A percentile compares a stretch with the other conserved stretches of the same genome.
These are phyloP conservation scores for Candida palmyrensis DNA, from an alignment of 805 yeast species.

Conservation along the genomic window DNA sequence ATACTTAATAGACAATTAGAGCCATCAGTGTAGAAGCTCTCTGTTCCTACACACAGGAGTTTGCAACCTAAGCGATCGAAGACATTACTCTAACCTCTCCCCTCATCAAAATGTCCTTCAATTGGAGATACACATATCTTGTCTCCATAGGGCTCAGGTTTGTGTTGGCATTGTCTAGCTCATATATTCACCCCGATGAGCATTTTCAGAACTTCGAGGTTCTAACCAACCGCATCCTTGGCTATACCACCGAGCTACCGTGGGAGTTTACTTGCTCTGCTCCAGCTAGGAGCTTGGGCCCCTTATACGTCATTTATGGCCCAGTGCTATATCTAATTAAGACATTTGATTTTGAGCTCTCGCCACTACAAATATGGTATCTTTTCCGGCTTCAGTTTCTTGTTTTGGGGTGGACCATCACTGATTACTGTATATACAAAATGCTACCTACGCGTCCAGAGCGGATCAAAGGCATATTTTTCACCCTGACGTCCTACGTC, in stretches of 20 bases:
- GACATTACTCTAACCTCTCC: too few relatives aligned
- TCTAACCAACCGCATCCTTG: conserved; percentile 44
- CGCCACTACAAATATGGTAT: conserved; percentile 50
- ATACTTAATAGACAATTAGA: neutral
- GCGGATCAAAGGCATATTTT: conserved; percentile 42
- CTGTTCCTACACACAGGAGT: too few relatives aligned
- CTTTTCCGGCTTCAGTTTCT: conserved; percentile 48
- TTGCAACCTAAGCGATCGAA: too few relatives aligned
- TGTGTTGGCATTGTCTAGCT: conserved; percentile 57
- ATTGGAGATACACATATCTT: conserved; percentile 48
- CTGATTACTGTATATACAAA: conserved; percentile 40
- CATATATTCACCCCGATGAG: conserved; percentile 97
- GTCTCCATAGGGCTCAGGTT: conserved; percentile 44
- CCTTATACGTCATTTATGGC: conserved; percentile 63
- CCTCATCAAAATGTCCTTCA: conserved; percentile 6
- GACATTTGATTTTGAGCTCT: conserved; percentile 28
- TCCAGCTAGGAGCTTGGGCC: conserved; percentile 70
- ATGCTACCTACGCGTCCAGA: conserved; percentile 48
- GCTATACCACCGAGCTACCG: conserved; percentile 46
- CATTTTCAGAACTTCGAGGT: conserved; percentile 90
- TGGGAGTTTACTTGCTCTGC: conserved; percentile 71
- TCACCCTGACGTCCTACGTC: conserved; percentile 57
- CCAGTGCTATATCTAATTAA: conserved; percentile 45
- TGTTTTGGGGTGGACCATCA: conserved; percentile 29
- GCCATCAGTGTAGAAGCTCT: neutral